Percentiles rank a stretch among this genome's conserved stretches.
Evolutionary conservation across 257 asterid genomes (phyloP).

Genomic region (Solanum chilense): DNA sequence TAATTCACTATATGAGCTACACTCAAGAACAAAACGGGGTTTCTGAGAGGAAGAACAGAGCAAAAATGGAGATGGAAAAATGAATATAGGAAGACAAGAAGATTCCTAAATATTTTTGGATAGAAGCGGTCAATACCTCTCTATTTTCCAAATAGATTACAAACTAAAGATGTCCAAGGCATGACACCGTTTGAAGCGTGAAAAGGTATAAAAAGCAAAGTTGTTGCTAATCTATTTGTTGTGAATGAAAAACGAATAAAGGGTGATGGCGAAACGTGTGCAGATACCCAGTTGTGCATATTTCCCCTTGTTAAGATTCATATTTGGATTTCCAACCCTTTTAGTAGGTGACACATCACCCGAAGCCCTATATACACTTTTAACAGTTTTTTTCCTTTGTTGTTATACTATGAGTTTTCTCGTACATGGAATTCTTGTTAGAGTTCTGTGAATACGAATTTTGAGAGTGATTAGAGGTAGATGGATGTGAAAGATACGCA

Average conservation of each 20-base stretch:
- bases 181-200: background rate
- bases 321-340: background rate
- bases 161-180: background rate
- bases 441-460: background rate
- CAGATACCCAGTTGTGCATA: background rate
- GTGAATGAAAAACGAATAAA: background rate
- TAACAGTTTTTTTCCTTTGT: background rate
- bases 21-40: background rate
- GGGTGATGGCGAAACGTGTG: no score
- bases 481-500: no score
- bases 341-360: background rate
- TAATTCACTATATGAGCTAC: background rate
- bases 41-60: no score
- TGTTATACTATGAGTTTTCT: background rate
- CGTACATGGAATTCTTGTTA: background rate
- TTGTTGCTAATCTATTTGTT: background rate
- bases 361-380: background rate
- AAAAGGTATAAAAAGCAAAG: background rate
- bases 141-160: background rate
- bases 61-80: background rate
- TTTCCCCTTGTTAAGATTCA: background rate
- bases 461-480: no score
- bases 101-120: background rate
- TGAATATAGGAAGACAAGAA: background rate
- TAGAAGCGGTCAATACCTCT: background rate